Conservation (phyloP, 495 filamentous ascomycete species). For the Podospora didyma region DNA sequence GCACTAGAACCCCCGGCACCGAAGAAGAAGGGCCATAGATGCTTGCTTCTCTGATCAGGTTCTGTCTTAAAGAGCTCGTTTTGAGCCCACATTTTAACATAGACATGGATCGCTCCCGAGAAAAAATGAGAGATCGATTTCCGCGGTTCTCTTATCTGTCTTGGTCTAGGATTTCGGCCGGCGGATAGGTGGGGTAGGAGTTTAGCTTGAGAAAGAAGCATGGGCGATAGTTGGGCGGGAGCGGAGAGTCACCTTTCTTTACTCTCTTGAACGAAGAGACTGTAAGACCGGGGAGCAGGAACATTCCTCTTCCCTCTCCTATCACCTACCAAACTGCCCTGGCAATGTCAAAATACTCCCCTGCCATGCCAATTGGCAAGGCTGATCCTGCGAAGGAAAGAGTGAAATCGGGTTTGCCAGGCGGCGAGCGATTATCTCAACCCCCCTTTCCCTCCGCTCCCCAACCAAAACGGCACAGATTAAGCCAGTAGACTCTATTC, state of each 20-base stretch:
- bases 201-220: too few species aligned
- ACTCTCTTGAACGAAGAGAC: too few species aligned
- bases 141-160: not conserved
- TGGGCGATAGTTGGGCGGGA: too few species aligned
- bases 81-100: constrained; percentile 3
- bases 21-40: constrained; percentile 57
- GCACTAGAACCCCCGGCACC: constrained; percentile 78
- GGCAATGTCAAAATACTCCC: too few species aligned
- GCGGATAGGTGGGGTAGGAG: not conserved
- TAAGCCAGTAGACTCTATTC: not conserved
- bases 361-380: too few species aligned
- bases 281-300: too few species aligned
- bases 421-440: not conserved
- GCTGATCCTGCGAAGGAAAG: too few species aligned
- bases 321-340: too few species aligned
- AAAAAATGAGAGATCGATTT: constrained; percentile 1
- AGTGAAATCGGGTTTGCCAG: not conserved
- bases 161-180: not conserved
- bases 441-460: not conserved
- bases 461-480: not conserved
- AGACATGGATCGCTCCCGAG: not conserved
- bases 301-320: too few species aligned
- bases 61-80: not conserved
- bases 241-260: too few species aligned
- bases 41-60: constrained; percentile 45